Percentiles rank a stretch among this genome's conserved stretches.
Conservation (phyloP, 768 basidiomycete species). For the Russula sp. region DNA sequence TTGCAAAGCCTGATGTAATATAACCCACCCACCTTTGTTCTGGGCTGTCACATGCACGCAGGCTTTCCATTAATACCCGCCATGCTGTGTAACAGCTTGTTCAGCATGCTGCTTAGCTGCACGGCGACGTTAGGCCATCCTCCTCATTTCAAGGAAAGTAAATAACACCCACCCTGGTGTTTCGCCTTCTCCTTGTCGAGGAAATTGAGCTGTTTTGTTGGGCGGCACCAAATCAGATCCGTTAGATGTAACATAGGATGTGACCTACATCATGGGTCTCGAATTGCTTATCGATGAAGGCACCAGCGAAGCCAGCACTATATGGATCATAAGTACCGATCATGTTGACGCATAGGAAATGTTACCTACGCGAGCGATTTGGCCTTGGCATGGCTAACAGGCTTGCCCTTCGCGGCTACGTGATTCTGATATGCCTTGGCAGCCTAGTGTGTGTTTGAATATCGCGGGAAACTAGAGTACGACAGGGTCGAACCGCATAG, state of each 20-base stretch:
- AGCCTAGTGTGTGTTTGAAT: slow-evolving; percentile 42
- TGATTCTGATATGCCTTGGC: slow-evolving; percentile 63
- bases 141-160: not conserved
- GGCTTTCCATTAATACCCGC: not conserved
- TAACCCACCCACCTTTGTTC: not conserved
- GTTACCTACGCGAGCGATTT: slow-evolving; percentile 51
- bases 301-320: slow-evolving; percentile 55
- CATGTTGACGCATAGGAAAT: not conserved
- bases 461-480: not conserved
- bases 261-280: slow-evolving; percentile 56
- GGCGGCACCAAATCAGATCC: not conserved
- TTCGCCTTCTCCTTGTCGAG: slow-evolving; percentile 47
- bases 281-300: slow-evolving; percentile 51
- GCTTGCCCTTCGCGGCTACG: slow-evolving; percentile 46
- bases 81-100: not conserved
- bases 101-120: not conserved
- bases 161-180: slow-evolving; percentile 34
- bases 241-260: not conserved
- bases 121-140: not conserved
- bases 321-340: slow-evolving; percentile 1
- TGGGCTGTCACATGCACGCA: not conserved
- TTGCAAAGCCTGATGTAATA: not conserved
- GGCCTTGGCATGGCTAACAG: slow-evolving; percentile 50
- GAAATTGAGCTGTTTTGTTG: slow-evolving; percentile 49
- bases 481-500: slow-evolving; percentile 48